Evolutionary conservation across 208 protist species (phyloP), one percentile per base, ranked within the genome.

Genomic region (Leptomonas seymouri): DNA sequence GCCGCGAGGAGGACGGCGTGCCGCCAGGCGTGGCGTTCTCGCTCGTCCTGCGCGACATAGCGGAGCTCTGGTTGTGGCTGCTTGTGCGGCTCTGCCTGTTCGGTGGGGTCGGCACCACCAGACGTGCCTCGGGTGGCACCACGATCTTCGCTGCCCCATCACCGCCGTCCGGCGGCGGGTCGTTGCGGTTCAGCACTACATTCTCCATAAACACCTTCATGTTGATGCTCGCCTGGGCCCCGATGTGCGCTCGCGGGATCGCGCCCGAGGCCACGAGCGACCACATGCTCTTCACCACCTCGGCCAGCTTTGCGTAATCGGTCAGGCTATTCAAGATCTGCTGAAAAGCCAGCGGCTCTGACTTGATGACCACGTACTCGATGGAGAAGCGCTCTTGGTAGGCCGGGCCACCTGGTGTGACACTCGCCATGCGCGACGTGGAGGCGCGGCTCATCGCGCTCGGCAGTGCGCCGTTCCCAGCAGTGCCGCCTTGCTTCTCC

Each of bases 331-430:
- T 58, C 4, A 61, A 57, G 12, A 91, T 44, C 34, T 82, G 84
- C 51, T 90, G 74, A 31, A 84, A 87, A 0, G 79, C 76, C 6
- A 83, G 58, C 25, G 65, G 64, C 67, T 90, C 80, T 3, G 60
- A 70, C 14, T 68, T 51, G 21, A 93, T 51, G 34, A 86, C 42
- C 14, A 82, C 44, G 69, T 86, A 89, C 67, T 94, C 85, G 25
- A 94, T 62, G 7, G 82, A 78, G 57, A 94, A 90, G 31, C 84
- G 81, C 36, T 91, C 80, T n/a, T 89, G 83, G 34, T 83, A 82
- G 36, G 54, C 21, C 0, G 28, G 54, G 61, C 48, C 60, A 28
- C 62, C 56, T 23, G 76, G 56, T 15, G 62, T 28, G 36, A 53
- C 68, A 21, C 62, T 74, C 25, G 66, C 44, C 21, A 58, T 55